Conservation (phyloP, 2,329 filamentous ascomycete genomes). For the Trichoderma lentiforme region DNA sequence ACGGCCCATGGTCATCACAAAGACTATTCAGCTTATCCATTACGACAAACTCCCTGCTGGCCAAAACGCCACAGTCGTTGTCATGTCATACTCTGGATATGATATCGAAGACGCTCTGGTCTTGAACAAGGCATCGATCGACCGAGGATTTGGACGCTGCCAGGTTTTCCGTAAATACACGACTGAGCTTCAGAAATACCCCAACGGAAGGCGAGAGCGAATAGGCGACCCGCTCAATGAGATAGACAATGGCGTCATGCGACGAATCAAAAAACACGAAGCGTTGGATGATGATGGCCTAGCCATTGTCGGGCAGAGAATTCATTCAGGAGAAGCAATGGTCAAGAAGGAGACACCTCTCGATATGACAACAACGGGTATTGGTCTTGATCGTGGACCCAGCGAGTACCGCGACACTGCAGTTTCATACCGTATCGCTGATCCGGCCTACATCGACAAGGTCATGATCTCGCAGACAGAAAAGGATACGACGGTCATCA, state of each 20-base stretch:
- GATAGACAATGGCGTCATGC: conserved; percentile 58
- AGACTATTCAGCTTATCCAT: conserved; percentile 93
- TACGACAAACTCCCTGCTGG: conserved; percentile 97
- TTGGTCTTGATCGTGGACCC: conserved; percentile 62
- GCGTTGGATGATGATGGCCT: conserved; percentile 83
- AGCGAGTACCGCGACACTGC: conserved; percentile 65
- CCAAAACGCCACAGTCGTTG: conserved; percentile 94
- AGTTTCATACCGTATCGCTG: conserved; percentile 76
- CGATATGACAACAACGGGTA: conserved; percentile 69
- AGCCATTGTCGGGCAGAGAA: conserved; percentile 76
- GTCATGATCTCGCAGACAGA: conserved; percentile 91
- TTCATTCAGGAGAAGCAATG: conserved; percentile 78
- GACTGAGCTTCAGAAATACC: conserved; percentile 81
- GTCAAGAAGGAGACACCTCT: conserved; percentile 85
- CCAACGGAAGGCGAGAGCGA: conserved; percentile 71
- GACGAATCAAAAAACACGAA: conserved; percentile 64
- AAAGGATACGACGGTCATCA: conserved; percentile 80
- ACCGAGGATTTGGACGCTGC: conserved; percentile 91
- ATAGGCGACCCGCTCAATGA: conserved; percentile 55
- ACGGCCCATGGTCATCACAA: conserved; percentile 93
- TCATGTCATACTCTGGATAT: conserved; percentile 99
- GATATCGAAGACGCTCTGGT: conserved; percentile 99
- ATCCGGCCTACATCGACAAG: conserved; percentile 90
- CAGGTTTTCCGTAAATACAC: conserved; percentile 97
- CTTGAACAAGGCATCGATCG: conserved; percentile 91